These are phyloP conservation scores for Tuctoria greenei DNA, from an alignment of 176 grass and related monocot species.

Conservation along the genomic window DNA sequence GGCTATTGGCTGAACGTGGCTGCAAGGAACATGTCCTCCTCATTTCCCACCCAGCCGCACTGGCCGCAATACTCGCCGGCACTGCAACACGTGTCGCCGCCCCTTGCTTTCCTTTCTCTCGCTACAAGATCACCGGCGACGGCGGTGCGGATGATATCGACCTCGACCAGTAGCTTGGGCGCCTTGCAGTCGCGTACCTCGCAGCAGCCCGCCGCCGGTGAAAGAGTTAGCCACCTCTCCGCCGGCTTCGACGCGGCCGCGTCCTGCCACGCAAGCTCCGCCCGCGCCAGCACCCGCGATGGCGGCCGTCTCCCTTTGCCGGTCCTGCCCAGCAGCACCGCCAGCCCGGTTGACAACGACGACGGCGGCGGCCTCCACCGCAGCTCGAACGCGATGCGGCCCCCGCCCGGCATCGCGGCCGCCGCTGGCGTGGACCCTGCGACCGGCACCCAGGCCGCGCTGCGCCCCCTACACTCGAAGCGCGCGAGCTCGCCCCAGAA, in stretches of 20 bases:
- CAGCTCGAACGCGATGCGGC: conserved; percentile 41
- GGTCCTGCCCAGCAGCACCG: conserved; percentile 17
- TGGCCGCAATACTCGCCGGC: conserved; percentile 34
- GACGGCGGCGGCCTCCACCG: conserved; percentile 42
- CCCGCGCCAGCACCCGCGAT: conserved; percentile 46
- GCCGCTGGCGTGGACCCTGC: background rate
- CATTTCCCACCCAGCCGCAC: conserved; percentile 55
- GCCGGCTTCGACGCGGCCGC: background rate
- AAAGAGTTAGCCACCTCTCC: conserved; percentile 48
- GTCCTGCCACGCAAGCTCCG: conserved; percentile 47
- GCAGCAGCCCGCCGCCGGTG: background rate
- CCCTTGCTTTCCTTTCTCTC: background rate
- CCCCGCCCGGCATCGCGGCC: background rate
- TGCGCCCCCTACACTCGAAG: conserved; percentile 32
- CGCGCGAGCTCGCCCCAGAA: conserved; percentile 30
- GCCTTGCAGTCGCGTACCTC: conserved; percentile 29
- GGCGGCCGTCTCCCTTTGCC: conserved; percentile 10
- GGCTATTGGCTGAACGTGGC: conserved; percentile 38
- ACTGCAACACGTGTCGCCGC: conserved; percentile 5
- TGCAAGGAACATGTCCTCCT: conserved; percentile 63
- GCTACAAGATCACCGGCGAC: background rate
- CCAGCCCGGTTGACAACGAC: background rate
- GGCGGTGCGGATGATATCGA: background rate
- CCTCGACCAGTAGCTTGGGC: conserved; percentile 47
- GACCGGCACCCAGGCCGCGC: no score